Base-by-base conservation (phyloP, 768 basidiomycete species). In the Panaeolus papilionaceus region DNA sequence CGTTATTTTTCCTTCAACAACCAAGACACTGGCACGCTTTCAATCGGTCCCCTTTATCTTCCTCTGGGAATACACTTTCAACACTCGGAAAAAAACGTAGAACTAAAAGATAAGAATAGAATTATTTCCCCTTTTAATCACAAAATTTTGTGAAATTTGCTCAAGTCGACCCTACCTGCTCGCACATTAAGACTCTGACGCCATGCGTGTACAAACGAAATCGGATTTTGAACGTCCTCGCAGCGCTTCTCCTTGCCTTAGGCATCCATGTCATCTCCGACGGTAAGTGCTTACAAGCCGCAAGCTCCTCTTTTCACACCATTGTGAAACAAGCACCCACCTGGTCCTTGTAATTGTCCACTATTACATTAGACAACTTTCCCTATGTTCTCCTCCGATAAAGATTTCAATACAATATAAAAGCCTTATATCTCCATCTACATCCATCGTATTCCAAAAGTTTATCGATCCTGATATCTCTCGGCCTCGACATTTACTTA, bases 191-290 rank as follows among this genome's bases (percentile, higher is more conserved):
- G 14, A 16, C 5, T 44, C 14, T 44, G 42, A 44, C 42, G 14
- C 42, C 42, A 44, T 44, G 42, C 42, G 42, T 44, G 42, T 44
- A 44, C 42, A 49, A 49, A 26, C n/a, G 47, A 49, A 49, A 49
- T 49, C 47, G 47, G 47, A 49, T 49, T 49, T 49, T 49, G 11
- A 49, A 49, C 47, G 47, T 49, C 20, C 11, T 49, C 47, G 28
- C 28, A 37, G 28, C 33, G 54, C 12, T 33, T 33, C 33, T 58
- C 6, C 26, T 58, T 58, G 54, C 54, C 54, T 12, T 58, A 58
- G 54, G 54, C 54, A 58, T 58, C 54, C 54, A 58, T 58, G 33
- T 28, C 54, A 58, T 58, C 54, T 58, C 54, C 54, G 54, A 58
- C 54, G 54, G 54, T 37, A 58, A 58, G 33, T 37, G 33, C 33